Evolutionary conservation across 108 stramenopile genomes (phyloP), one percentile per base, ranked within the genome.

Genomic region (Ochromonas danica): DNA sequence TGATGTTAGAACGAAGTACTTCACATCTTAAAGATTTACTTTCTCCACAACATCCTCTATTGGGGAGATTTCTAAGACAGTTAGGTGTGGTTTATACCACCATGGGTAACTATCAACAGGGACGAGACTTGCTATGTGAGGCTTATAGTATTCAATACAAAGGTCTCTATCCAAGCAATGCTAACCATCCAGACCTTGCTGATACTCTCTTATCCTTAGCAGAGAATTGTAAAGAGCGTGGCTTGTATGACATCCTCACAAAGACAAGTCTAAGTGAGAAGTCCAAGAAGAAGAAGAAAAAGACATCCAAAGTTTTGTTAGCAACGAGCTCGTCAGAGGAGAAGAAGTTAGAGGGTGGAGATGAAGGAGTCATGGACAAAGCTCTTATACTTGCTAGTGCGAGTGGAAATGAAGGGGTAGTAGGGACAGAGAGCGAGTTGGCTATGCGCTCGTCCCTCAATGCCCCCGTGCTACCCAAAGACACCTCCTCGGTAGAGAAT

Each of bases 171-270:
- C 17, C 10, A 22, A 22, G 10, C 17, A 57, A 57, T 22, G 51
- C 10, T 10, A 10, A 70, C 67, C 67, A 70, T 22, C 67, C 67
- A 31, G 67, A 70, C 40, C 10, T 70, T 22, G 67, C 67, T 17
- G 36, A 38, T 10, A 40, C 10, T 22, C 40, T 70, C 39, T 14
- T 70, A 22, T 40, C 36, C 14, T 40, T 70, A 17, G 10, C 67
- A 31, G 22, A 14, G 67, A 40, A 40, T 14, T 10, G 22, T 17
- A 31, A 70, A 40, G 67, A 17, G 39, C 67, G 33, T 17, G 14
- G 67, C 17, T 57, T 57, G 51, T 10, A 10, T 22, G 51, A 57
- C 51, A 10, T 57, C 51, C 17, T 17, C 17, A 57, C 10, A 10
- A 10, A 10, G 51, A 57, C 10, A 22, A 57, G 22, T 10, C 17